Base-by-base conservation (phyloP, 805 yeast species). In the Grigorovia jiainica region DNA sequence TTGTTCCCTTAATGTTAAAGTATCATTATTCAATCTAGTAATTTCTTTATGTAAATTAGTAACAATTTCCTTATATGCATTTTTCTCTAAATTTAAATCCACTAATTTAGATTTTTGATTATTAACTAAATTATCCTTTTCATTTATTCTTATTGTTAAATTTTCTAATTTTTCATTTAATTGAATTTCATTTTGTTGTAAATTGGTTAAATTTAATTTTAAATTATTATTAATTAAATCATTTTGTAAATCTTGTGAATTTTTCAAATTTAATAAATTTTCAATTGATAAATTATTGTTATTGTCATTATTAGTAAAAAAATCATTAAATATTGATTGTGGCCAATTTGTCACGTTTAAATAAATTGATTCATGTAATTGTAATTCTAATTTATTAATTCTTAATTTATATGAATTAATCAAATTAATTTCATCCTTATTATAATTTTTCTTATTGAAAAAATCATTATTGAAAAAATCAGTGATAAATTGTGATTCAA, bases 291-390 rank as follows among this genome's bases (percentile, higher is more conserved):
- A 19, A 11, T 17, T 15, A 24, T 16, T 17, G 18, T 18, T 16
- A 17, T 7, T 5, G 23, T 19, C 18, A 11, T 43, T 19, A 6
- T 40, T 37, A 6, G 43, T 34, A 16, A 31, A 36, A 7, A 43
- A 35, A 8, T 48, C 36, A 21, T 51, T 48, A 31, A 56, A 47
- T 21, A 75, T 72, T 62, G 70, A 51, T 45, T 72, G 53, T 2
- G 68, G 70, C 71, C 72, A 68, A 39, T 60, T 63, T 25, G 68
- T 69, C 31, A 77, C 65, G 40, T 76, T 73, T 36, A 72, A 71
- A 53, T 72, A 77, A 48, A 76, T 85, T 41, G 78, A 82, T 47
- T 83, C 86, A 55, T 87, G 92, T 13, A 87, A 63, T 31, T 87
- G 61, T 42, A 76, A 80, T 51, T 87, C 96, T 40, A 90, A 69